Evolutionary conservation across 208 protist species (phyloP).

Genomic region (Leishmania arabica): DNA sequence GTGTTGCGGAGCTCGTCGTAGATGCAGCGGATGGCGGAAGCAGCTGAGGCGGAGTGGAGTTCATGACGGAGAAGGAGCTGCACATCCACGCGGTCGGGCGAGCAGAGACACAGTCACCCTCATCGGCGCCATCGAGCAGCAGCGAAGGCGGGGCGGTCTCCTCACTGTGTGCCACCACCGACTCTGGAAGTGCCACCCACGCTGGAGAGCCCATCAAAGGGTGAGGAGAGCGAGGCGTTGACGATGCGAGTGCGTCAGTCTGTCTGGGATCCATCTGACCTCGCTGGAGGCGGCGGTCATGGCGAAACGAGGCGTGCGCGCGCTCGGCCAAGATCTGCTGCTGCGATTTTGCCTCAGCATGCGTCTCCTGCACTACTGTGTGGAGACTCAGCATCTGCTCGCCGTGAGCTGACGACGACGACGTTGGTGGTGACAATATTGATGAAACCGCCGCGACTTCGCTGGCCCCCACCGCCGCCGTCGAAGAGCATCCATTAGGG

Average conservation of each 20-base stretch:
- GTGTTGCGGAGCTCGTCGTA: neutral
- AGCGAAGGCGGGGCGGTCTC: neutral
- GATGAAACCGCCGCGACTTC: neutral
- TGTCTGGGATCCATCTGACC: neutral
- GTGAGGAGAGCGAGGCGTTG: neutral
- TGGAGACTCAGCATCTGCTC: neutral
- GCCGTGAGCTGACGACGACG: neutral
- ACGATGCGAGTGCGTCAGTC: neutral
- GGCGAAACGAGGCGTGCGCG: constrained; percentile 33
- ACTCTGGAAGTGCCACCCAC: constrained; percentile 13
- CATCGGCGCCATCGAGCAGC: neutral
- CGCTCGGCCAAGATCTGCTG: constrained; percentile 19
- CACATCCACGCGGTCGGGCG: neutral
- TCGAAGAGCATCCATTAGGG: neutral
- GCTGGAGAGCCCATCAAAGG: neutral
- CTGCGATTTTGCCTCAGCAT: neutral
- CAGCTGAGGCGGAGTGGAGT: neutral
- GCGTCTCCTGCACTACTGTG: neutral
- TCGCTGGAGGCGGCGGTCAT: constrained; percentile 31
- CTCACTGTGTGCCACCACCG: neutral
- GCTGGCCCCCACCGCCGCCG: no score
- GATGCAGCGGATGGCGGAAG: neutral
- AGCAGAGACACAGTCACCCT: neutral
- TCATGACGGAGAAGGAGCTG: neutral
- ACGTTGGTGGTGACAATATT: neutral